Percentiles rank a stretch among this genome's conserved stretches.
Conservation (phyloP, 257 asterid genomes). For the Jacaranda mimosifolia region DNA sequence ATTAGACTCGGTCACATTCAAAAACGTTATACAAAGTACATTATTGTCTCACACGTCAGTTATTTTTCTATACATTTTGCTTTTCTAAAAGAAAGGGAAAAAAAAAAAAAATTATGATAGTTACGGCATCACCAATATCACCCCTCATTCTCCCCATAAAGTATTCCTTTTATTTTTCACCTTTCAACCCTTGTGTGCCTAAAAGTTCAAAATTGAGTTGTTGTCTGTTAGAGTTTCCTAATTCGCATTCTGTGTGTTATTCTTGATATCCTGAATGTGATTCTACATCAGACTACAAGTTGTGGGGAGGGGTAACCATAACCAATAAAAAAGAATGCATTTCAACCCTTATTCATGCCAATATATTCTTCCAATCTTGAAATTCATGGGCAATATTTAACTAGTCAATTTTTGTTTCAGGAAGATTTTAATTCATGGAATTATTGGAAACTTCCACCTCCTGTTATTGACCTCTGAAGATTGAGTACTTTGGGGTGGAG, state of each 20-base stretch:
- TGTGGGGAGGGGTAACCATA: neutral
- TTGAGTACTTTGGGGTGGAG: constrained; percentile 20
- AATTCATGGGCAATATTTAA: constrained; percentile 1
- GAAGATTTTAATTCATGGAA: constrained; percentile 89
- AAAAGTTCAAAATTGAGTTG: too few relatives aligned
- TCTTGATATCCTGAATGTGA: too few relatives aligned
- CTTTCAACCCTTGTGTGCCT: neutral
- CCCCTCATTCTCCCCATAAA: neutral
- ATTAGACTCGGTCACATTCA: neutral
- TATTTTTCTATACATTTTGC: neutral
- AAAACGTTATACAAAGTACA: neutral
- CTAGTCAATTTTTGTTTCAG: constrained; percentile 48
- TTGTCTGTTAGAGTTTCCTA: too few relatives aligned
- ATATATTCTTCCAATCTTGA: constrained; percentile 9
- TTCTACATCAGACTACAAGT: too few relatives aligned
- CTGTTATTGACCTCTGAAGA: constrained; percentile 45
- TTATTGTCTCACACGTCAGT: constrained; percentile 2
- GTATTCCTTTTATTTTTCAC: neutral
- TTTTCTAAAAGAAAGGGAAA: neutral
- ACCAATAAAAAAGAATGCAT: neutral
- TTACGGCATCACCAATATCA: neutral
- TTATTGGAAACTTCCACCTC: constrained; percentile 85
- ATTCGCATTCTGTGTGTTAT: too few relatives aligned
- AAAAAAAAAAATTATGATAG: neutral
- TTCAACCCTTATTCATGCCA: neutral